phyloP scores from a whole-genome alignment of 805 yeast genomes.

The Barnettozyma californica region DNA sequence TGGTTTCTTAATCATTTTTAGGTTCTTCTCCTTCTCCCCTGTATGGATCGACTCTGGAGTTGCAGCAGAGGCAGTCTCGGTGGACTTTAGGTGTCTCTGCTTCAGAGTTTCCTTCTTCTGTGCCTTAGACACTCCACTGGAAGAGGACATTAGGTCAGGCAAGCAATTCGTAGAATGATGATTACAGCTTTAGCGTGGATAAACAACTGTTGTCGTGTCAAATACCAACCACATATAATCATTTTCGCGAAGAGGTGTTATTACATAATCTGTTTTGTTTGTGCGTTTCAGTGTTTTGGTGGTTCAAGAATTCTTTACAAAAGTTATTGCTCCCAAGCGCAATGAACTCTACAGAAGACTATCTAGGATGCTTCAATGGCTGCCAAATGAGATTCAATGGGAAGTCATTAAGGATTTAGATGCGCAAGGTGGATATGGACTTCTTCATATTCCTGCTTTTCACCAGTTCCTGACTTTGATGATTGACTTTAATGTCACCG shows the following conservation, averaged over 20 bases:
- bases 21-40: background rate
- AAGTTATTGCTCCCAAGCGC: too few relatives aligned
- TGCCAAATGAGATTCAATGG: background rate
- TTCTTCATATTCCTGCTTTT: background rate
- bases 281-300: too few relatives aligned
- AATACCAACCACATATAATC: background rate
- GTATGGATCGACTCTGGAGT: background rate
- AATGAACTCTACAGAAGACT: background rate
- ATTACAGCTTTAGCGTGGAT: background rate
- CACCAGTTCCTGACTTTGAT: background rate
- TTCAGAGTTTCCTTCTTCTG: background rate
- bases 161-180: background rate
- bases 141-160: background rate
- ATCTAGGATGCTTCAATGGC: background rate
- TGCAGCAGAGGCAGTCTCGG: background rate
- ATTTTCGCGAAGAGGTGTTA: background rate
- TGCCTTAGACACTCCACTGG: background rate
- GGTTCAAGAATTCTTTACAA: too few relatives aligned
- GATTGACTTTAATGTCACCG: background rate
- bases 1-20: background rate
- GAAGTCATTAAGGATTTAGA: background rate
- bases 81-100: background rate
- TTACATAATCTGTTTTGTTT: background rate
- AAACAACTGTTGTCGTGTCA: background rate
- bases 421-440: background rate